Evolutionary conservation across 805 yeast genomes (phyloP), one percentile per base, ranked within the genome.

Genomic region (Cyberlindnera mycetangii): DNA sequence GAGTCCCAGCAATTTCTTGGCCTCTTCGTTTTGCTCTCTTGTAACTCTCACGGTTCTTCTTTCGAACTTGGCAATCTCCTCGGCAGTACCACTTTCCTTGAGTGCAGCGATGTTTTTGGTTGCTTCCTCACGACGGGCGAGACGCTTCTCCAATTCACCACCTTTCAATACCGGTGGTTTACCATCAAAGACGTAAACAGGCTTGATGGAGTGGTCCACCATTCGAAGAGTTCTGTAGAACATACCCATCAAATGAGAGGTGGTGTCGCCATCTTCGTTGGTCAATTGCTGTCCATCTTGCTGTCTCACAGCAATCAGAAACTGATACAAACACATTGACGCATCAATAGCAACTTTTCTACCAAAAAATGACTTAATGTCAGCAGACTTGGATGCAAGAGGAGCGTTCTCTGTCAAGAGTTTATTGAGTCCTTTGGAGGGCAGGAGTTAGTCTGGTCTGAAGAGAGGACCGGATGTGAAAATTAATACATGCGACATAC

Each of bases 341-440:
- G 95, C 95, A 68, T 86, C 76, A 48, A 93, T 90, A 48, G 99
- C 99, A n/a, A 93, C 96, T 69, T 93, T 93, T 36, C 98, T 72
- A 1, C 99, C 99, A 58, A 87, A 85, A 37, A 89, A 77, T 14
- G 85, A 74, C 66, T 92, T 92, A 70, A 92, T 83, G 53, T 89
- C 96, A 45, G 79, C 76, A 44, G 81, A 79, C 51, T 79, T 78
- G 51, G 88, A 79, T 1, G 98, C 89, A 14, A 68, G 65, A 1
- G 97, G 96, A 1, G 96, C 95, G 62, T 92, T 83, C 60, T 93
- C 99, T 34, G 89, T 77, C 25, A 93, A 79, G 36, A 95, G 75
- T 47, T 89, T 89, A 58, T 85, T 89, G 36, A 93, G 75, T 11
- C 99, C 97, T 78, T 10, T 5, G 28, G 61, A 58, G 8, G 24